Evolutionary conservation across 2,329 filamentous ascomycete species (phyloP).

Genomic region (Arachnomyces sp.): DNA sequence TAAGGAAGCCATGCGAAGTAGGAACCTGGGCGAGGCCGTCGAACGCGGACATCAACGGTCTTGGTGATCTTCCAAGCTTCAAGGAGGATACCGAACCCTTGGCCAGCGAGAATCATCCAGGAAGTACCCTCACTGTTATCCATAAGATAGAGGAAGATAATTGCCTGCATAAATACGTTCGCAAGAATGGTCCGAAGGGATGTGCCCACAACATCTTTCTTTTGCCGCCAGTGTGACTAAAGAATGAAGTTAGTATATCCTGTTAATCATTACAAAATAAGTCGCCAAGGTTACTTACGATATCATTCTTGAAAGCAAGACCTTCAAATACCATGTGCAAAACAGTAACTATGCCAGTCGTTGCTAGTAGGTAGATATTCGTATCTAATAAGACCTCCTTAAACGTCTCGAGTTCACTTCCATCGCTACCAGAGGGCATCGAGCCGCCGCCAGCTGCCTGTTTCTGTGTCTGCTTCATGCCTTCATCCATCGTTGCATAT

Average conservation of each 20-base stretch:
- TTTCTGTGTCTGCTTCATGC: conserved; percentile 72
- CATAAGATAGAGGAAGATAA: conserved; percentile 94
- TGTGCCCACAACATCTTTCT: conserved; percentile 98
- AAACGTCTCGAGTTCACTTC: conserved; percentile 91
- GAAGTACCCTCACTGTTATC: conserved; percentile 97
- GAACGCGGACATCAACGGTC: conserved; percentile 78
- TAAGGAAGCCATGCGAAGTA: conserved; percentile 71
- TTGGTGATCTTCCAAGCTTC: conserved; percentile 96
- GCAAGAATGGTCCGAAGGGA: conserved; percentile 92
- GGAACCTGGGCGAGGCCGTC: conserved; percentile 59
- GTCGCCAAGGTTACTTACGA: conserved; percentile 42
- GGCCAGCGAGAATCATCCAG: conserved; percentile 96
- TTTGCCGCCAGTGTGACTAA: conserved; percentile 86
- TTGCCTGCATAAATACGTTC: conserved; percentile 93
- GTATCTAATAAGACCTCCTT: conserved; percentile 93
- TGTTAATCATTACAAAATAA: background rate
- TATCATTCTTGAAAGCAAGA: conserved; percentile 94
- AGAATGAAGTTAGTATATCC: conserved; percentile 12
- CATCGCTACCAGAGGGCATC: conserved; percentile 72
- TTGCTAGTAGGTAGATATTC: conserved; percentile 79
- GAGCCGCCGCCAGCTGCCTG: conserved; percentile 68
- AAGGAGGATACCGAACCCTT: conserved; percentile 73
- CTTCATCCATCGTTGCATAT: conserved; percentile 76
- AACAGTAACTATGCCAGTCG: conserved; percentile 77
- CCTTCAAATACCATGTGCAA: conserved; percentile 93